These are phyloP conservation scores for Pleoardoris graminearum DNA, from an alignment of 2,329 filamentous ascomycete genomes.

Conservation along the genomic window DNA sequence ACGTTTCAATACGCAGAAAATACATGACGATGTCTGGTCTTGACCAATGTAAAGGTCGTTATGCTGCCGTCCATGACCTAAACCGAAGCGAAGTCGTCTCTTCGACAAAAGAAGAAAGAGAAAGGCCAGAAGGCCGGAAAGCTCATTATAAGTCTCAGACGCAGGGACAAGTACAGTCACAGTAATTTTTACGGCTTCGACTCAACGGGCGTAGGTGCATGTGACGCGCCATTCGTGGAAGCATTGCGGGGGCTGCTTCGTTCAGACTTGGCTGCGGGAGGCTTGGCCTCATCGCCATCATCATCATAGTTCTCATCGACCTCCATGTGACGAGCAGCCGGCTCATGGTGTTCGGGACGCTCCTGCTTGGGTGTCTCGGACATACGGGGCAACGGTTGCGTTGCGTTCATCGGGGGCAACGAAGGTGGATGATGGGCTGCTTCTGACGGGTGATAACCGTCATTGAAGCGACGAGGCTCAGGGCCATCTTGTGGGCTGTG, in stretches of 20 bases:
- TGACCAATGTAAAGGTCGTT: no score
- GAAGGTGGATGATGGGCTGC: conserved; percentile 81
- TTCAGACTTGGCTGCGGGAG: conserved; percentile 48
- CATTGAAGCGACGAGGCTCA: conserved; percentile 65
- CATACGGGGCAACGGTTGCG: conserved; percentile 58
- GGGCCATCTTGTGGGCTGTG: conserved; percentile 72
- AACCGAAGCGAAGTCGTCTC: no score
- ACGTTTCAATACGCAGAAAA: no score
- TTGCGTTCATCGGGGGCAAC: conserved; percentile 54
- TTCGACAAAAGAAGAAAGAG: no score
- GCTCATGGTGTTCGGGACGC: conserved; percentile 64
- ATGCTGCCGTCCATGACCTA: no score
- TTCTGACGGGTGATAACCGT: conserved; percentile 89
- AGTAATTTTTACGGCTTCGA: conserved; percentile 25
- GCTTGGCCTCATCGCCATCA: conserved; percentile 80
- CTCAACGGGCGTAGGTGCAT: conserved; percentile 42
- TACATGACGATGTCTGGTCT: no score
- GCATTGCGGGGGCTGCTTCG: conserved; percentile 49
- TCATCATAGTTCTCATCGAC: conserved; percentile 98
- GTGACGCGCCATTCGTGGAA: conserved; percentile 38
- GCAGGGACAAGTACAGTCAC: not conserved
- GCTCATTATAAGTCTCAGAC: no score
- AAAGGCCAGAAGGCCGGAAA: no score
- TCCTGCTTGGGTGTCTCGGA: conserved; percentile 54
- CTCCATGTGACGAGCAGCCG: conserved; percentile 91